These are phyloP conservation scores for Apiospora hydei DNA, from an alignment of 2,329 filamentous ascomycete species.

Conservation along the genomic window DNA sequence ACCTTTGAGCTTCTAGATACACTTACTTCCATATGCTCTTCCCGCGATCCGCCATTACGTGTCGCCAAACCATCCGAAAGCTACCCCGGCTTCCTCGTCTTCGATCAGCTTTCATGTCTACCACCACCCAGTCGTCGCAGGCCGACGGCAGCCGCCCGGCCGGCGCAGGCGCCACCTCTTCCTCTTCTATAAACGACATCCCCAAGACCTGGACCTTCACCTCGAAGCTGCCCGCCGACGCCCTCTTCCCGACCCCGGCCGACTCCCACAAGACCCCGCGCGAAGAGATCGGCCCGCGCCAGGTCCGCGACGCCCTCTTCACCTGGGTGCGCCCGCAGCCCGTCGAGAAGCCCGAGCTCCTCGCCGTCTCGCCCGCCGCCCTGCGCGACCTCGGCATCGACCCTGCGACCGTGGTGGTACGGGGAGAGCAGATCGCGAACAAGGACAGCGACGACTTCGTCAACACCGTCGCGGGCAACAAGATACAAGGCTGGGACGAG, in stretches of 20 bases:
- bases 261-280: conserved; percentile 83
- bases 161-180: conserved; percentile 31
- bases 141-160: conserved; percentile 37
- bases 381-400: conserved; percentile 82
- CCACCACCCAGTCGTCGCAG: conserved; percentile 39
- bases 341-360: conserved; percentile 75
- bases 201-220: conserved; percentile 73
- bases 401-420: conserved; percentile 64
- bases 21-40: conserved; percentile 17
- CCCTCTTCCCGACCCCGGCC: conserved; percentile 79
- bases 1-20: neutral
- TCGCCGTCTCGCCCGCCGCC: conserved; percentile 81
- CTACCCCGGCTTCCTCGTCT: conserved; percentile 32
- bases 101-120: conserved; percentile 43
- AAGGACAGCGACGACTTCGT: conserved; percentile 73
- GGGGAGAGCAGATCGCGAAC: too few relatives aligned
- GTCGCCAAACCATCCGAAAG: neutral
- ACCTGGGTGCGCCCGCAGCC: conserved; percentile 88
- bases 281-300: conserved; percentile 76
- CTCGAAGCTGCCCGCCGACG: conserved; percentile 76
- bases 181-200: conserved; percentile 55
- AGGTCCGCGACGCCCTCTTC: conserved; percentile 85
- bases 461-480: conserved; percentile 81
- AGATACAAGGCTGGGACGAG: conserved; percentile 79
- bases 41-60: neutral